phyloP scores from a whole-genome alignment of 2,329 filamentous ascomycete genomes.

The Trichoderma pleuroti region DNA sequence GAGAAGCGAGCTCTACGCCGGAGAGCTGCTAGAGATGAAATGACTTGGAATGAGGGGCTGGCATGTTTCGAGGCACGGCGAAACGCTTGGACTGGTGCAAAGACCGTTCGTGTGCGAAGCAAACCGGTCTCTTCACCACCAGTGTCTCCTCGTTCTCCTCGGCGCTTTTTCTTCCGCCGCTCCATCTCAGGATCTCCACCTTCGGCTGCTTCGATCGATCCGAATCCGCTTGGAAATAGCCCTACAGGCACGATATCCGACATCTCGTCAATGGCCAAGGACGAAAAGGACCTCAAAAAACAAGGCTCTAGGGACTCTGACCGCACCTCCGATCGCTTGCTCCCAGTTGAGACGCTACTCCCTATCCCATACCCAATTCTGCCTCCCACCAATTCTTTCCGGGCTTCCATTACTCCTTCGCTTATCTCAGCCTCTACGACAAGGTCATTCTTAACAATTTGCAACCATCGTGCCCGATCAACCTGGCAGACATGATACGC shows the following conservation, averaged over 20 bases:
- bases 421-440: conserved; percentile 83
- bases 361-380: conserved; percentile 72
- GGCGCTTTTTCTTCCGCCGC: conserved; percentile 50
- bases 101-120: conserved; percentile 52
- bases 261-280: conserved; percentile 41
- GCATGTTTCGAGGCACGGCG: conserved; percentile 74
- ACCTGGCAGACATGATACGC: conserved; percentile 74
- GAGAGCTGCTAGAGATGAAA: conserved; percentile 59
- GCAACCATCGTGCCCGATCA: conserved; percentile 83
- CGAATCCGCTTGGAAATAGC: conserved; percentile 26
- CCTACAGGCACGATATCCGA: conserved; percentile 40
- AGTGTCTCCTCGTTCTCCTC: conserved; percentile 44
- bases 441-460: conserved; percentile 79
- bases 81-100: conserved; percentile 82
- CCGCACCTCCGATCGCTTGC: conserved; percentile 24
- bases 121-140: conserved; percentile 42
- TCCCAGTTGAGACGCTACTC: conserved; percentile 59
- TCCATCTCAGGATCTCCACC: conserved; percentile 42
- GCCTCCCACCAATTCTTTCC: conserved; percentile 69
- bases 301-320: conserved; percentile 34
- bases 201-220: conserved; percentile 23
- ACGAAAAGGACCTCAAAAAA: conserved; percentile 30
- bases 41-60: conserved; percentile 76
- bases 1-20: conserved; percentile 55
- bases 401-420: conserved; percentile 68